Evolutionary conservation across 495 filamentous ascomycete species (phyloP).

Genomic region (Cenococcum geophilum): DNA sequence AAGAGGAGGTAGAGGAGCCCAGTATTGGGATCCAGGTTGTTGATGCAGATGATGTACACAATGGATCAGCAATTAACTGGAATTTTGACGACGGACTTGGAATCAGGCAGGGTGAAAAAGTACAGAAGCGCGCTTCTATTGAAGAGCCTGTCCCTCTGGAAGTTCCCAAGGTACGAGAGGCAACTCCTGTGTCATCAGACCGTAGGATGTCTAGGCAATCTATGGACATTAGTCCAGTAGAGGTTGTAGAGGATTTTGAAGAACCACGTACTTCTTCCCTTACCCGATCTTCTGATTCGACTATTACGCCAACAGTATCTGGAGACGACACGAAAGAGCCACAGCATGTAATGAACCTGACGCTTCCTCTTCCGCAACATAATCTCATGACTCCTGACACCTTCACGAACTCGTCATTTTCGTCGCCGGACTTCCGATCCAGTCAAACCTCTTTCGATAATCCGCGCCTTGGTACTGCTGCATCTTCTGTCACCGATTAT

Average conservation of each 20-base stretch:
- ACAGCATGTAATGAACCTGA: slow-evolving; percentile 34
- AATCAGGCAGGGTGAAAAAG: slow-evolving; percentile 34
- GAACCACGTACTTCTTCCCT: slow-evolving; percentile 41
- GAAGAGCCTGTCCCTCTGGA: slow-evolving; percentile 23
- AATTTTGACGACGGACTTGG: slow-evolving; percentile 34
- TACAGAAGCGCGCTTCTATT: slow-evolving; percentile 23
- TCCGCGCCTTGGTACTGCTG: slow-evolving; percentile 63
- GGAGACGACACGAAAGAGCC: slow-evolving; percentile 41
- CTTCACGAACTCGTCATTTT: slow-evolving; percentile 42
- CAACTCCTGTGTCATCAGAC: slow-evolving; percentile 3
- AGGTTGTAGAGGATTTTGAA: slow-evolving; percentile 44
- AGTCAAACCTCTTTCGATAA: slow-evolving; percentile 49
- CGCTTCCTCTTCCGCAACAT: slow-evolving; percentile 29
- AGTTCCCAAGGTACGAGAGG: slow-evolving; percentile 3
- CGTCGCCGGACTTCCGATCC: slow-evolving; percentile 42
- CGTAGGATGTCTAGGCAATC: slow-evolving; percentile 11
- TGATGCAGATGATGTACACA: slow-evolving; percentile 35
- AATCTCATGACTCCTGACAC: slow-evolving; percentile 37
- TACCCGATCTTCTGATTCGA: slow-evolving; percentile 50
- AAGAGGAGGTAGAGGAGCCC: slow-evolving; percentile 39
- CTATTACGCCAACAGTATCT: slow-evolving; percentile 46
- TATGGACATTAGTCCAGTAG: slow-evolving; percentile 32
- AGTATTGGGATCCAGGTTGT: slow-evolving; percentile 45
- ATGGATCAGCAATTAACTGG: slow-evolving; percentile 36
- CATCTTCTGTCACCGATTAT: slow-evolving; percentile 64